Percentiles rank a stretch among this genome's conserved stretches.
Evolutionary conservation across 495 filamentous ascomycete genomes (phyloP).

Genomic region (Penicillium diatomitis): DNA sequence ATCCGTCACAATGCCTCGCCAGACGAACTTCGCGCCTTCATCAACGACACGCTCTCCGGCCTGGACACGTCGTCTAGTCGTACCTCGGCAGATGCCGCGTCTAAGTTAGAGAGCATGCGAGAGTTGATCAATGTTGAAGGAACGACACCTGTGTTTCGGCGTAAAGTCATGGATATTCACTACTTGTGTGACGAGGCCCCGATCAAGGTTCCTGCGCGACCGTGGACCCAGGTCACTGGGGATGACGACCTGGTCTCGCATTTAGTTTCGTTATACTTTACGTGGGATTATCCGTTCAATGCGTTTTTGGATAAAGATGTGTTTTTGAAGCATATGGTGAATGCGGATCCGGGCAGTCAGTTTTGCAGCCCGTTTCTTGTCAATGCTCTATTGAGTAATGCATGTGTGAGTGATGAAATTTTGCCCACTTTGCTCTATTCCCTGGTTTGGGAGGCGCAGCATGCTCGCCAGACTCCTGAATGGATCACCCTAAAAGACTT

Average conservation of each 20-base stretch:
- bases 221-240: conserved; percentile 44
- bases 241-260: conserved; percentile 45
- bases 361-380: conserved; percentile 47
- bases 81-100: background rate
- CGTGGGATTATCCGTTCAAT: conserved; percentile 46
- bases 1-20: conserved; percentile 28
- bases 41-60: conserved; percentile 22
- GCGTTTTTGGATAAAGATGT: conserved; percentile 38
- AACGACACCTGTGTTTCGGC: conserved; percentile 24
- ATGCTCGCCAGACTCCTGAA: no score
- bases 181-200: conserved; percentile 34
- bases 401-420: conserved; percentile 27
- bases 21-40: conserved; percentile 29
- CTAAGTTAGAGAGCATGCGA: conserved; percentile 25
- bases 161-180: conserved; percentile 41
- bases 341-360: conserved; percentile 19
- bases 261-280: conserved; percentile 45
- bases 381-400: conserved; percentile 43
- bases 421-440: background rate
- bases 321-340: conserved; percentile 39
- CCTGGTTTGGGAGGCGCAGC: background rate
- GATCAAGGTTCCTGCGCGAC: conserved; percentile 33
- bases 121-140: conserved; percentile 26
- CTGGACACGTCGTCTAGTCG: background rate
- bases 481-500: background rate